phyloP scores from a whole-genome alignment of 225 moss, liverwort and hornwort species.

The Takakia lepidozioides region DNA sequence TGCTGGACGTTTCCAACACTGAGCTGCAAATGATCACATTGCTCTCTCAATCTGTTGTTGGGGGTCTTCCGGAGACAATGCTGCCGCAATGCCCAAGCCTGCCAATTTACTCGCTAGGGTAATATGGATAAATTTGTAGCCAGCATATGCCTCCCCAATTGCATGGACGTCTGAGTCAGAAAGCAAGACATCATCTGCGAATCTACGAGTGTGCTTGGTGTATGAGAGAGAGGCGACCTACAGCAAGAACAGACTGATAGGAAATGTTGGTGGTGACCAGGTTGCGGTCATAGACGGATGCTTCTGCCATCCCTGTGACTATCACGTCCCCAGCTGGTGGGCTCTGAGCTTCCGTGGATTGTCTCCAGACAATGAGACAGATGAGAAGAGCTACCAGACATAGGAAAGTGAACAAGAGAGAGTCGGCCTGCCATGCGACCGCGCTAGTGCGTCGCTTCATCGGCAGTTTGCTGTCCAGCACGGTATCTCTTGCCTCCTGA shows the following conservation, averaged over 20 bases:
- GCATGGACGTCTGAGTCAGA: too few relatives aligned
- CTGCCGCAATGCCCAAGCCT: too few relatives aligned
- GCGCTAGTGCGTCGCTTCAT: constrained; percentile 17
- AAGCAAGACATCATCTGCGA: too few relatives aligned
- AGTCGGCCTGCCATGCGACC: constrained; percentile 5
- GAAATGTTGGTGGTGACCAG: constrained; percentile 50
- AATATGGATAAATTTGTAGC: too few relatives aligned
- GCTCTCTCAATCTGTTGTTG: background rate
- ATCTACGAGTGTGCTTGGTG: too few relatives aligned
- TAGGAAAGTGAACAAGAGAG: constrained; percentile 20
- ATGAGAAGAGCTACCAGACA: constrained; percentile 19
- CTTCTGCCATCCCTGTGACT: constrained; percentile 12
- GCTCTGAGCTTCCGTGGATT: background rate
- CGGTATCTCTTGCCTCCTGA: constrained; percentile 12
- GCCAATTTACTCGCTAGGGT: too few relatives aligned
- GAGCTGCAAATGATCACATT: too few relatives aligned
- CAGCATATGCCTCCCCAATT: too few relatives aligned
- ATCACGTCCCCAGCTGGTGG: too few relatives aligned
- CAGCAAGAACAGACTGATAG: constrained; percentile 54
- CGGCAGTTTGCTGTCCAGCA: constrained; percentile 12
- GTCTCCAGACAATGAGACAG: constrained; percentile 25
- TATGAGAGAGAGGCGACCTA: constrained; percentile 8
- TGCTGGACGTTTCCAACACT: too few relatives aligned
- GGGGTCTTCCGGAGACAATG: background rate
- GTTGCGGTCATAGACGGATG: constrained; percentile 57